Conservation (phyloP, 148 eudicot genomes). For the Drosera capensis region DNA sequence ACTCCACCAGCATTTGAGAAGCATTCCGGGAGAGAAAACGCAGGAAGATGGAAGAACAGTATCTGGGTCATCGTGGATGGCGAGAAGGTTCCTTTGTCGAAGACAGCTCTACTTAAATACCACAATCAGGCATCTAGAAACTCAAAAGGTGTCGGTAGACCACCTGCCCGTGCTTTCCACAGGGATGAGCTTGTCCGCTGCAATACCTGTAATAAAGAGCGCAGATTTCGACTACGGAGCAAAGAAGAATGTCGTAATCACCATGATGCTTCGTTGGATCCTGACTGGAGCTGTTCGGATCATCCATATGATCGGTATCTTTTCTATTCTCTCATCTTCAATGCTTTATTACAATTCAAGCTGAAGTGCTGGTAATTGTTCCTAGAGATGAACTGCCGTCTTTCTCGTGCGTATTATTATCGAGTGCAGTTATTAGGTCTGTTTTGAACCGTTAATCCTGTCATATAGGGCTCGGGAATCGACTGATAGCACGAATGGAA, state of each 20-base stretch:
- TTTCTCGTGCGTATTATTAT: no score
- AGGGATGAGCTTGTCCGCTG: constrained; percentile 68
- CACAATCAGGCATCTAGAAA: constrained; percentile 26
- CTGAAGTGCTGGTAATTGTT: no score
- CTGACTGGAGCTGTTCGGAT: constrained; percentile 59
- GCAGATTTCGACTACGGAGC: constrained; percentile 53
- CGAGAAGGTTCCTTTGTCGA: constrained; percentile 49
- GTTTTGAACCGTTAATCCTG: no score
- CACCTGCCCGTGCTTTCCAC: constrained; percentile 25
- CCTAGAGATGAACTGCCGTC: no score
- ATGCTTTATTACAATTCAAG: no score
- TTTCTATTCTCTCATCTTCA: not conserved
- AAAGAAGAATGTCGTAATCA: constrained; percentile 51
- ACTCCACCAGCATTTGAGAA: constrained; percentile 71
- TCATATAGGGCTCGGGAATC: no score
- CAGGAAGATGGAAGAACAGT: constrained; percentile 57
- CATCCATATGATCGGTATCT: constrained; percentile 47
- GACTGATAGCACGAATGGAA: no score
- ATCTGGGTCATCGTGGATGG: constrained; percentile 56
- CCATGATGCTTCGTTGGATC: constrained; percentile 40
- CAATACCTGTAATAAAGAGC: constrained; percentile 34
- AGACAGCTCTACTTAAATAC: constrained; percentile 51
- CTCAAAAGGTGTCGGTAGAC: constrained; percentile 23
- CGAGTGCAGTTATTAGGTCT: no score
- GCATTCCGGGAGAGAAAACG: constrained; percentile 59